Conservation (phyloP, 306 rosid genomes). For the Quercus mongolica region DNA sequence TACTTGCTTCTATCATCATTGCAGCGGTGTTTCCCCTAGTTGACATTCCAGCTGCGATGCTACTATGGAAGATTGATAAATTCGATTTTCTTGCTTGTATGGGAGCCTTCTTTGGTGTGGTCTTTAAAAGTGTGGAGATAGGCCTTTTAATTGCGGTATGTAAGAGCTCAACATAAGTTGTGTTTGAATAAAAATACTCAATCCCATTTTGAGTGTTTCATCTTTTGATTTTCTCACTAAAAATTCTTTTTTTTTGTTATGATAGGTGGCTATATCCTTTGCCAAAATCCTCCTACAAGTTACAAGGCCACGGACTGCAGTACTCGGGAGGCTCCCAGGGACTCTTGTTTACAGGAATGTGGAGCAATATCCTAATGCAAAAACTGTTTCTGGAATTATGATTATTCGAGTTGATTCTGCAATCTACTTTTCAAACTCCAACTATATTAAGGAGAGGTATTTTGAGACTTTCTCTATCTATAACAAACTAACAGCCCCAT, state of each 20-base stretch:
- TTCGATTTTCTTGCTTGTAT: conserved; percentile 80
- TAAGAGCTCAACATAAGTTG: too few relatives aligned
- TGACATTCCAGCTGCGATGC: conserved; percentile 44
- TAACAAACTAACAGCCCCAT: too few relatives aligned
- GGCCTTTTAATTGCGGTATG: conserved; percentile 74
- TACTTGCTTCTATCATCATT: conserved; percentile 76
- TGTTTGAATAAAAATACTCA: too few relatives aligned
- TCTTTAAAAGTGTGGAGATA: conserved; percentile 72
- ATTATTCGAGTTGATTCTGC: conserved; percentile 85
- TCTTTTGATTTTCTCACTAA: neutral
- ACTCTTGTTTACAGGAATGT: conserved; percentile 58
- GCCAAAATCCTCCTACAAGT: conserved; percentile 75
- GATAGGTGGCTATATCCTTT: conserved; percentile 68
- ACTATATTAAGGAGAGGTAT: conserved; percentile 82
- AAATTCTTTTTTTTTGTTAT: neutral
- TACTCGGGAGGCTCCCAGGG: conserved; percentile 74
- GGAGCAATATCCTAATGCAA: conserved; percentile 64
- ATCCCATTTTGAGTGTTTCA: neutral
- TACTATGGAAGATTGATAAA: conserved; percentile 78
- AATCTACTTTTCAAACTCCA: conserved; percentile 80
- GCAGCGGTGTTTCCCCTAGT: conserved; percentile 52
- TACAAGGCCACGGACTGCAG: conserved; percentile 71
- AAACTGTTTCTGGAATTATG: conserved; percentile 47
- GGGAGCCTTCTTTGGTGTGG: conserved; percentile 91
- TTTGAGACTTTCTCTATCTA: neutral